These are phyloP conservation scores for Gossypium davidsonii DNA, from an alignment of 441 rosid genomes.

Conservation along the genomic window DNA sequence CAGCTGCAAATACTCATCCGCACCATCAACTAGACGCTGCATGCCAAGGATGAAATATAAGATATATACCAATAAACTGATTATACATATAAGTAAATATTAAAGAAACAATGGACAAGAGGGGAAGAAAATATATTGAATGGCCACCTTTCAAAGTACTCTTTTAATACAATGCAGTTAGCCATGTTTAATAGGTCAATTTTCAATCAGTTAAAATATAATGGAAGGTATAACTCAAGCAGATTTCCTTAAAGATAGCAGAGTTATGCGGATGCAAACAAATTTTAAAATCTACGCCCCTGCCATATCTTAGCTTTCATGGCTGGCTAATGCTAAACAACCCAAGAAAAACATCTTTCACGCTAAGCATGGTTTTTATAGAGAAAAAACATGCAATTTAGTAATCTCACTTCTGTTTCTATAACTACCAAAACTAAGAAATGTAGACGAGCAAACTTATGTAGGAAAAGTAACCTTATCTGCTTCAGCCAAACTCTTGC, in stretches of 20 bases:
- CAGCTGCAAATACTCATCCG: constrained; percentile 91
- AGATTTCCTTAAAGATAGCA: neutral
- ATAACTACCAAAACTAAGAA: neutral
- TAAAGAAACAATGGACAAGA: neutral
- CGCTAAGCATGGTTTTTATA: neutral
- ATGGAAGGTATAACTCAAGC: neutral
- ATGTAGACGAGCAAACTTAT: neutral
- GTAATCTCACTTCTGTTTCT: neutral
- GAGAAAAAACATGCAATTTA: neutral
- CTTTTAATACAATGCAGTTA: neutral
- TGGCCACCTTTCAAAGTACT: neutral
- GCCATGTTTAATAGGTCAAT: neutral
- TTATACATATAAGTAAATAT: neutral
- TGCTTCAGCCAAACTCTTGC: constrained; percentile 65
- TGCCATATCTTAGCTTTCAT: neutral
- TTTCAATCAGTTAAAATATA: neutral
- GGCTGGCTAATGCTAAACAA: neutral
- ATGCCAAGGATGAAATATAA: neutral
- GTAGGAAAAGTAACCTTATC: constrained; percentile 56
- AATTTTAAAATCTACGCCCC: neutral
- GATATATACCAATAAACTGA: neutral
- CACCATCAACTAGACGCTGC: constrained; percentile 54
- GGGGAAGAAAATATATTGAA: neutral
- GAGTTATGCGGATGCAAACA: neutral
- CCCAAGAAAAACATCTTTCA: neutral